These are phyloP conservation scores for Globisporangium nunn DNA, from an alignment of 352 stramenopile genomes.

Conservation along the genomic window DNA sequence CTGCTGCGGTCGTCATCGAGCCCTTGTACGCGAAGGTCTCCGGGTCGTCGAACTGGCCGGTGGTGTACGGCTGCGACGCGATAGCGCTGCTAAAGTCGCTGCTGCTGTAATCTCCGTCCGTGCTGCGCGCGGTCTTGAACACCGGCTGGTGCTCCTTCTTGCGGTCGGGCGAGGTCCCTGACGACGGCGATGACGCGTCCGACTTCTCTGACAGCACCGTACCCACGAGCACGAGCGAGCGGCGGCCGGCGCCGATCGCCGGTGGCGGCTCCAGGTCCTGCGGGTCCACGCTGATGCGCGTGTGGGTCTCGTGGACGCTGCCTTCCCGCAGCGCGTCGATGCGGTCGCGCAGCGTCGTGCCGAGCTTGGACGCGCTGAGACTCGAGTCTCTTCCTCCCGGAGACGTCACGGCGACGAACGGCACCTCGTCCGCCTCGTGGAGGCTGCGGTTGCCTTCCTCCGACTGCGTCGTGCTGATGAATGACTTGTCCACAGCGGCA, in stretches of 20 bases:
- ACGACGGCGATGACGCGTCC: conserved; percentile 14
- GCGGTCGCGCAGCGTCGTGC: conserved; percentile 40
- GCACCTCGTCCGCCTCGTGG: conserved; percentile 9
- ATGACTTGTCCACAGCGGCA: neutral
- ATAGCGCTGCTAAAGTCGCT: conserved; percentile 19
- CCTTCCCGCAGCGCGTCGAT: conserved; percentile 57
- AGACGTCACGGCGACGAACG: conserved; percentile 21
- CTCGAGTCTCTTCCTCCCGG: conserved; percentile 10
- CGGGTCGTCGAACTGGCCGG: conserved; percentile 44
- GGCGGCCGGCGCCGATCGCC: conserved; percentile 13
- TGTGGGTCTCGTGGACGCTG: conserved; percentile 37
- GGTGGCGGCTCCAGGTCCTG: conserved; percentile 14
- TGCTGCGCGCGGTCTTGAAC: conserved; percentile 30
- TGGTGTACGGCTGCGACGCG: conserved; percentile 14
- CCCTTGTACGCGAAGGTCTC: conserved; percentile 13
- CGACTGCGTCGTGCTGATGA: conserved; percentile 8
- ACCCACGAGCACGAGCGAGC: conserved; percentile 25
- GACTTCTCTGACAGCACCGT: conserved; percentile 31
- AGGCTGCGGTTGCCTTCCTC: conserved; percentile 11
- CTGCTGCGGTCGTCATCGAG: neutral
- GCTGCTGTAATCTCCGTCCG: conserved; percentile 11
- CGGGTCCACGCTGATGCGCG: conserved; percentile 33
- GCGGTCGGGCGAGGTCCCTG: conserved; percentile 7
- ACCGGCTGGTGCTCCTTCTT: conserved; percentile 6
- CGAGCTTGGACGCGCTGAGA: conserved; percentile 5